phyloP scores from a whole-genome alignment of 306 rosid genomes.

The Lotus japonicus region DNA sequence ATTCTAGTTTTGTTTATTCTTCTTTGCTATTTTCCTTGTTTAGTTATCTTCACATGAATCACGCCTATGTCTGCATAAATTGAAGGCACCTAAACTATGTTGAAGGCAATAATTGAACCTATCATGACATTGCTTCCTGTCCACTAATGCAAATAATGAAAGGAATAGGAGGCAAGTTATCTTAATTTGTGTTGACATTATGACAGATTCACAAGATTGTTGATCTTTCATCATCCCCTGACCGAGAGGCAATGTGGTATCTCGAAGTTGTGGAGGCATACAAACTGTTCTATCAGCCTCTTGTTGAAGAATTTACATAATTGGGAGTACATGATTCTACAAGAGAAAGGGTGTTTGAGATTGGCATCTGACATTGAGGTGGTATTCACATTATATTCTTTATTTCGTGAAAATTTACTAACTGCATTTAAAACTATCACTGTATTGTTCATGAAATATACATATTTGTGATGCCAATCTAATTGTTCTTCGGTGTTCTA shows the following conservation, averaged over 20 bases:
- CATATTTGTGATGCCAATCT: background rate
- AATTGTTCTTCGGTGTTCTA: background rate
- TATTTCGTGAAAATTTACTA: background rate
- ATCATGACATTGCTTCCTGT: no score
- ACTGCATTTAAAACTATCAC: background rate
- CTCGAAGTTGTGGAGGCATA: slow-evolving; percentile 88
- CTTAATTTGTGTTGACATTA: background rate
- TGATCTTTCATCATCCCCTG: slow-evolving; percentile 69
- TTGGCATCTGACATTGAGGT: background rate
- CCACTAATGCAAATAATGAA: background rate
- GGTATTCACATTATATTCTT: background rate
- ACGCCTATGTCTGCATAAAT: no score
- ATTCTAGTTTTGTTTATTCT: no score
- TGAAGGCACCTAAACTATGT: no score
- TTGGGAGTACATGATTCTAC: background rate
- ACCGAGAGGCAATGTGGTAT: slow-evolving; percentile 90
- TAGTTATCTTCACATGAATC: no score
- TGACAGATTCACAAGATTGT: slow-evolving; percentile 85
- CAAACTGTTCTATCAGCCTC: slow-evolving; percentile 66
- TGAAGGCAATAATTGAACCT: no score
- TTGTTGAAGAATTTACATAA: slow-evolving; percentile 48
- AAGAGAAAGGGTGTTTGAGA: background rate
- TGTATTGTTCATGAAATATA: background rate
- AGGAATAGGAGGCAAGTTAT: background rate
- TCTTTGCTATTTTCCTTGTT: no score